Base-by-base conservation (phyloP, 1,284 basidiomycete genomes). In the Stereum hirsutum region DNA sequence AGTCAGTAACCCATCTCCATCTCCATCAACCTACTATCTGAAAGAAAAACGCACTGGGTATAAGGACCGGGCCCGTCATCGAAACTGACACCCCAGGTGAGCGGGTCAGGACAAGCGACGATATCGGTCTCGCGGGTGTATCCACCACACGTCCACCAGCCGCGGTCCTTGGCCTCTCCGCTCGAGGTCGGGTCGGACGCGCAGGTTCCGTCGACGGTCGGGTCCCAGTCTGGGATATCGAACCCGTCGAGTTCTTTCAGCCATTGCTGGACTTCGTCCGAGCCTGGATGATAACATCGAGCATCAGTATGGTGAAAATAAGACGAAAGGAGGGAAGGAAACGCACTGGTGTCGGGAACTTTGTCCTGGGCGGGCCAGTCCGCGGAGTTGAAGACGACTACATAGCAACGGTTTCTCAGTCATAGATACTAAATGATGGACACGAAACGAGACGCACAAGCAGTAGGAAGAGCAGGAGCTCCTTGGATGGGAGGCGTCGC, bases 101-200 rank as follows among this genome's bases (percentile, higher is more conserved):
- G 58, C 65, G 85, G 83, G 55, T 79, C 74, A 1, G 89, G 88
- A 63, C 93, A 96, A 19, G 72, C 63, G 46, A 78, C 75, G 55
- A 87, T 78, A 59, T 87, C 65, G 8, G 77, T 77, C 35, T 52
- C 53, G 20, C 86, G 74, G 6, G 87, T 88, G 60, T 75, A 78
- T 30, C 86, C 85, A 58, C 89, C 87, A 57, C 89, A 93, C n/a
- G 89, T 88, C 86, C 86, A 89, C 86, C 85, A 89, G 34, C 83
- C 82, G 51, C 78, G 75, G 46, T 61, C 62, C 7, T 72, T 66
- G 32, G 83, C 79, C 35, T 78, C 58, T 5, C 77, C 62, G 4
- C 75, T 79, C 11, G 78, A 73, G 3, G 61, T 61, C 25, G 82
- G 74, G 50, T 82, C 77, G 36, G 68, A 64, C 26, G 58, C 69